These are phyloP conservation scores for Jacaranda mimosifolia DNA, from an alignment of 257 asterid species.

Conservation along the genomic window DNA sequence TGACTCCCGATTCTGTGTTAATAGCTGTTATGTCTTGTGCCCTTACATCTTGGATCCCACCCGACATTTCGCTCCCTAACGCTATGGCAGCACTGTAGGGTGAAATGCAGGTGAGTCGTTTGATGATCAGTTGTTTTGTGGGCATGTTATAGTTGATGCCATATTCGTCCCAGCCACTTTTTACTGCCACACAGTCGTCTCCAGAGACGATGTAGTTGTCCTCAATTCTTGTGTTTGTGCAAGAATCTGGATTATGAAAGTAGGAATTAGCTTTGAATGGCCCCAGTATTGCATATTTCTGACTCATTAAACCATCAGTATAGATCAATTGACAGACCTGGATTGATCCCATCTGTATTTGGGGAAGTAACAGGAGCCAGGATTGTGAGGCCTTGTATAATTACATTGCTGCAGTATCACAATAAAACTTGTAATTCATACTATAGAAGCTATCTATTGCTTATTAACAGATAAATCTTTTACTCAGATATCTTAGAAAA, in stretches of 20 bases:
- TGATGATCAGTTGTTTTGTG: conserved; percentile 63
- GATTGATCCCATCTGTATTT: conserved; percentile 89
- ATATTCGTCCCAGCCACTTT: conserved; percentile 94
- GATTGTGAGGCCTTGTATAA: conserved; percentile 82
- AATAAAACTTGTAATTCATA: neutral
- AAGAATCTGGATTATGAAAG: conserved; percentile 62
- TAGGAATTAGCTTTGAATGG: no score
- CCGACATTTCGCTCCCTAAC: conserved; percentile 92
- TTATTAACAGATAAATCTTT: neutral
- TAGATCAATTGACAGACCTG: conserved; percentile 51
- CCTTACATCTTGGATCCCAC: conserved; percentile 85
- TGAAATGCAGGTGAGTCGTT: conserved; percentile 82
- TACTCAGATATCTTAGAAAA: no score
- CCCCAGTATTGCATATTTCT: no score
- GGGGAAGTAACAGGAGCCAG: conserved; percentile 85
- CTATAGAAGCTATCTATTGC: neutral
- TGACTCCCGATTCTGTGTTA: conserved; percentile 74
- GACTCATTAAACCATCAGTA: no score
- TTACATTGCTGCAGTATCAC: conserved; percentile 59
- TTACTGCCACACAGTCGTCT: conserved; percentile 88
- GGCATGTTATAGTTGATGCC: conserved; percentile 86
- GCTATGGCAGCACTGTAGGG: conserved; percentile 90
- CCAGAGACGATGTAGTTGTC: conserved; percentile 84
- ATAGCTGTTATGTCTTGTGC: conserved; percentile 76
- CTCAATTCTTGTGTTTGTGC: conserved; percentile 79